Evolutionary conservation across 2,329 filamentous ascomycete genomes (phyloP).

Genomic region (Colletotrichum endophyticum): DNA sequence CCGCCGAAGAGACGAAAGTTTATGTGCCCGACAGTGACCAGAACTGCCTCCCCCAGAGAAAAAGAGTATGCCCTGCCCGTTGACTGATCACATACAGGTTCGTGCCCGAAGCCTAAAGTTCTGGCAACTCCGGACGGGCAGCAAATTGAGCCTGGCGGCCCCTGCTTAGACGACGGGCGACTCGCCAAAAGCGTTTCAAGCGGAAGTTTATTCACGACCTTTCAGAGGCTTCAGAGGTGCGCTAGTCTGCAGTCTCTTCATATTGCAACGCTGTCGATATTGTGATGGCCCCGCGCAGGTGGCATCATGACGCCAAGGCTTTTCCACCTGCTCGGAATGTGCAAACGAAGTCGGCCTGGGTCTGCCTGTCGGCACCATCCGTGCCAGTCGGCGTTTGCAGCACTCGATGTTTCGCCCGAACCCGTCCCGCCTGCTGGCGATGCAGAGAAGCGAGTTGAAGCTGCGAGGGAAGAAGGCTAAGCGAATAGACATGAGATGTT

Average conservation of each 20-base stretch:
- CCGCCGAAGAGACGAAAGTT: background rate
- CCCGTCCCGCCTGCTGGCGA: background rate
- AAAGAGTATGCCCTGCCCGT: background rate
- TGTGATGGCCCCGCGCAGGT: background rate
- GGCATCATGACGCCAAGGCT: background rate
- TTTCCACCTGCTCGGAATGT: background rate
- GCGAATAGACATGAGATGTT: background rate
- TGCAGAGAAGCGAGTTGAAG: background rate
- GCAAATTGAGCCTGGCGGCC: background rate
- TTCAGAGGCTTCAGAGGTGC: background rate
- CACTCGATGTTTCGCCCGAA: background rate
- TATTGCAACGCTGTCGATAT: background rate
- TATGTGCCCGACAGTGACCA: background rate
- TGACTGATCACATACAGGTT: background rate
- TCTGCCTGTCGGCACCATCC: constrained; percentile 1
- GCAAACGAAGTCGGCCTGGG: background rate
- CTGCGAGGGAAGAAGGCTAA: background rate
- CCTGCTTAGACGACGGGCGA: background rate
- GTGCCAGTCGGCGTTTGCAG: background rate
- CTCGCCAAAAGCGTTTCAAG: constrained; percentile 9
- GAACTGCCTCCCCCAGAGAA: background rate
- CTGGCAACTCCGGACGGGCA: background rate
- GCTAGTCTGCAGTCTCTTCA: background rate
- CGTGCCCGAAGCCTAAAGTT: background rate
- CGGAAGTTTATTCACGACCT: constrained; percentile 3